These are phyloP conservation scores for Glycyrrhiza uralensis DNA, from an alignment of 306 rosid genomes.

Conservation along the genomic window DNA sequence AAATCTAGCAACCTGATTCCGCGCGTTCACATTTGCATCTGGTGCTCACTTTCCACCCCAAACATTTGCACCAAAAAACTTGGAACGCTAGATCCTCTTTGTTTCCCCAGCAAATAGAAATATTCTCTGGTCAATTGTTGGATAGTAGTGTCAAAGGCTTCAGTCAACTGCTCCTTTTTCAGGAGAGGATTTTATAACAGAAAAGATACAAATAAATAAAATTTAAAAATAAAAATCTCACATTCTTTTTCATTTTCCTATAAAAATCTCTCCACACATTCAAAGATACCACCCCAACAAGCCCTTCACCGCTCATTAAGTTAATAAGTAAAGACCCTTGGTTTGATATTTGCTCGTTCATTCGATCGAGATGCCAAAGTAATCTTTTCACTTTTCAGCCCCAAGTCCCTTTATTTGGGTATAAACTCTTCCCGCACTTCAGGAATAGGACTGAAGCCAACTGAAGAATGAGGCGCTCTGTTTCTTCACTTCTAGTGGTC, in stretches of 20 bases:
- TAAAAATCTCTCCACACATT: constrained; percentile 22
- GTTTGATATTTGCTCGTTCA: constrained; percentile 21
- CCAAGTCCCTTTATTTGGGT: constrained; percentile 45
- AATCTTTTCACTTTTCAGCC: constrained; percentile 43
- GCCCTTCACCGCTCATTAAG: constrained; percentile 55
- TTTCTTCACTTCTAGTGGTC: constrained; percentile 22
- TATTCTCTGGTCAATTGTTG: constrained; percentile 21
- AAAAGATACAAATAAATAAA: not conserved
- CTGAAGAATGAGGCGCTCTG: constrained; percentile 37
- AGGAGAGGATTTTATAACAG: not conserved
- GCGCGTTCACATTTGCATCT: constrained; percentile 12
- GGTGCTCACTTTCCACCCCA: constrained; percentile 37
- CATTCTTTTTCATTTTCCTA: not conserved
- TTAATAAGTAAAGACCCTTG: constrained; percentile 23
- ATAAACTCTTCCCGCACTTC: constrained; percentile 27
- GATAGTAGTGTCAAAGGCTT: constrained; percentile 8
- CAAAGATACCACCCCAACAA: constrained; percentile 31
- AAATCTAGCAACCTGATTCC: no score
- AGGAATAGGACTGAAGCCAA: constrained; percentile 24
- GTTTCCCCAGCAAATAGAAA: constrained; percentile 19
- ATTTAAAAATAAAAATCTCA: no score
- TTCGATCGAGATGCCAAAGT: constrained; percentile 55
- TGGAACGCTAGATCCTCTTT: constrained; percentile 35
- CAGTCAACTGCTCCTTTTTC: not conserved
- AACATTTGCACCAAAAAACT: constrained; percentile 30